A percentile compares a stretch with the other conserved stretches of the same genome.
Evolutionary conservation across 495 filamentous ascomycete species (phyloP).

Genomic region (Xylaria flabelliformis): DNA sequence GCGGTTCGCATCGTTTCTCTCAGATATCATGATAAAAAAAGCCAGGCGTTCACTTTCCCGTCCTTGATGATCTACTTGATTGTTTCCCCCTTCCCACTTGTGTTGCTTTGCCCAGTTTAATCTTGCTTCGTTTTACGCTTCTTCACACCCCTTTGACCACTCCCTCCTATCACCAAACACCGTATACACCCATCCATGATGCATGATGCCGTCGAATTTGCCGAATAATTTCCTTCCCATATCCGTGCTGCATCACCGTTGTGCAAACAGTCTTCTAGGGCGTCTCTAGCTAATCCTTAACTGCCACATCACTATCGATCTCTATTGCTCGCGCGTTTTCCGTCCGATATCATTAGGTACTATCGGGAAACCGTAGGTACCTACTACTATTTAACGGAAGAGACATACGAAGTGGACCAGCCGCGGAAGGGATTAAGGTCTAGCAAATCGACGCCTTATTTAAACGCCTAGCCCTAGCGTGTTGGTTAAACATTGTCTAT

Average conservation of each 20-base stretch:
- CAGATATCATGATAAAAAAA: slow-evolving; percentile 25
- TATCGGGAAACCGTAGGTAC: slow-evolving; percentile 12
- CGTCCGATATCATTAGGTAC: slow-evolving; percentile 27
- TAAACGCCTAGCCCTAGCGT: slow-evolving; percentile 10
- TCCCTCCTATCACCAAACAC: slow-evolving; percentile 25
- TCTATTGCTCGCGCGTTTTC: slow-evolving; percentile 33
- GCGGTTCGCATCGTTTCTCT: slow-evolving; percentile 21
- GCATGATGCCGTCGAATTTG: slow-evolving; percentile 50
- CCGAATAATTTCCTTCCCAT: slow-evolving; percentile 47
- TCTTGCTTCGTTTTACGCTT: slow-evolving; percentile 14
- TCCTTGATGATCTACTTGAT: slow-evolving; percentile 2
- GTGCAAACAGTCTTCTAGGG: slow-evolving; percentile 51
- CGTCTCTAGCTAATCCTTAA: slow-evolving; percentile 48
- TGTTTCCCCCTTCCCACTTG: slow-evolving; percentile 23
- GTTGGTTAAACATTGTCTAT: slow-evolving; percentile 21
- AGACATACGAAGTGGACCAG: slow-evolving; percentile 26
- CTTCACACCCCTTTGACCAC: slow-evolving; percentile 20
- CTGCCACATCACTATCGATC: slow-evolving; percentile 50
- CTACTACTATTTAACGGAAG: slow-evolving; percentile 23
- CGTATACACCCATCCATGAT: slow-evolving; percentile 43
- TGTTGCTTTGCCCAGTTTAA: slow-evolving; percentile 22
- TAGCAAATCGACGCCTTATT: slow-evolving; percentile 15
- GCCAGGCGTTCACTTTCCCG: slow-evolving; percentile 12
- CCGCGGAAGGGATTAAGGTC: slow-evolving; percentile 17
- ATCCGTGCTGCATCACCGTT: slow-evolving; percentile 48